Conservation (phyloP, 257 asterid genomes). For the Solanum chmielewskii region DNA sequence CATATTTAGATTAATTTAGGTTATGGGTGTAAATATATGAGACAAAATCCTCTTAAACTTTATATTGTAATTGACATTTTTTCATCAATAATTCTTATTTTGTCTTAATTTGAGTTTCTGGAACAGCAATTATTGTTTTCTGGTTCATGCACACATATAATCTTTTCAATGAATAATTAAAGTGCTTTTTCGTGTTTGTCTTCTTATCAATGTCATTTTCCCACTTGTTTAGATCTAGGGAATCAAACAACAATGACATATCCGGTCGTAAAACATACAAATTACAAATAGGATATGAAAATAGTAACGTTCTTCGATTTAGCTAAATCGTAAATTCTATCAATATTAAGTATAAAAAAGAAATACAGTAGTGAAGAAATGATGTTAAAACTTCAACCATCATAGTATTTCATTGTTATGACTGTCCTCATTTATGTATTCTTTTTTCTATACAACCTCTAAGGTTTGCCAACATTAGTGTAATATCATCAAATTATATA, state of each 20-base stretch:
- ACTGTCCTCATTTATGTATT: background rate
- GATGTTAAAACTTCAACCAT: background rate
- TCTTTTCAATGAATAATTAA: background rate
- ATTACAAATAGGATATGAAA: too few relatives aligned
- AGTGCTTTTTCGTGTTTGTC: background rate
- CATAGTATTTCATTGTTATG: background rate
- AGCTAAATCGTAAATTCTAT: background rate
- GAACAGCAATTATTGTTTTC: background rate
- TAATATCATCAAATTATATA: too few relatives aligned
- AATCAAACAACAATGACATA: background rate
- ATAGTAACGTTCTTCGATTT: background rate
- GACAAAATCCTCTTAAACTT: background rate
- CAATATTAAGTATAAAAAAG: background rate
- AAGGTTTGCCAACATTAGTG: too few relatives aligned
- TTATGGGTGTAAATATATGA: background rate
- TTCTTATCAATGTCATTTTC: background rate
- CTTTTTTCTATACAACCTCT: background rate
- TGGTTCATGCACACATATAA: background rate
- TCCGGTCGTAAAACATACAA: too few relatives aligned
- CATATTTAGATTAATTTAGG: background rate
- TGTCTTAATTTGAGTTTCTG: background rate
- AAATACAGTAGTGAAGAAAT: background rate
- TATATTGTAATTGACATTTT: background rate
- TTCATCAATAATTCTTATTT: background rate
- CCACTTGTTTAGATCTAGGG: background rate